phyloP scores from a whole-genome alignment of 2,329 filamentous ascomycete genomes.

The Microcyclosporella mali region DNA sequence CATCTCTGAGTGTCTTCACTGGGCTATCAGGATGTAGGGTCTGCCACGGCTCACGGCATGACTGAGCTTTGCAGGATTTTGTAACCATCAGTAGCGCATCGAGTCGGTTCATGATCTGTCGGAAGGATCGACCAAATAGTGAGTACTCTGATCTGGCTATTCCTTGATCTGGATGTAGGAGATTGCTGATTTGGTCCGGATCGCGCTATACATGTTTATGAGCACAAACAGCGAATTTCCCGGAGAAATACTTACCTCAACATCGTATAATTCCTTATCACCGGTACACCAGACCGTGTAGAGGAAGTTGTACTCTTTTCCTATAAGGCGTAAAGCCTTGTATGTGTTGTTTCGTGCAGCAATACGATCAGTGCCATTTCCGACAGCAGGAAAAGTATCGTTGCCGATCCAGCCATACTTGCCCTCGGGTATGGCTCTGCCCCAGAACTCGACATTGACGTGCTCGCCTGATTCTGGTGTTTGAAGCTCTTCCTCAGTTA shows the following conservation, averaged over 20 bases:
- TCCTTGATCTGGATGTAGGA: no score
- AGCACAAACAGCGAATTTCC: no score
- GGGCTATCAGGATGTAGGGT: constrained; percentile 26
- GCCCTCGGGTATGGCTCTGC: background rate
- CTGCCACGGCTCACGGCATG: constrained; percentile 29
- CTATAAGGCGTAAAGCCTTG: constrained; percentile 53
- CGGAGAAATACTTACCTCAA: no score
- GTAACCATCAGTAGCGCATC: constrained; percentile 31
- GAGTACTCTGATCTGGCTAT: no score
- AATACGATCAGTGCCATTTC: background rate
- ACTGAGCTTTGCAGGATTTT: constrained; percentile 29
- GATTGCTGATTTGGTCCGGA: constrained; percentile 15
- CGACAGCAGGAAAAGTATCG: background rate
- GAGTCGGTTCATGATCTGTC: constrained; percentile 21
- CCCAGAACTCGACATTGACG: constrained; percentile 38
- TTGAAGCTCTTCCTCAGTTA: constrained; percentile 26
- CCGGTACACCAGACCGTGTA: constrained; percentile 63
- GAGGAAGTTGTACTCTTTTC: constrained; percentile 51
- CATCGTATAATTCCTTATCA: constrained; percentile 58
- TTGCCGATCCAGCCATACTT: background rate
- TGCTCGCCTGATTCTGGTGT: constrained; percentile 38
- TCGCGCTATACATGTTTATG: no score
- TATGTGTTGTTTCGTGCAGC: constrained; percentile 50
- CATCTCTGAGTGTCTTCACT: constrained; percentile 24
- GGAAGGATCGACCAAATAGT: constrained; percentile 15